Evolutionary conservation across 192 early-diverging fungal genomes (phyloP).

Genomic region (Linnemannia elongata): DNA sequence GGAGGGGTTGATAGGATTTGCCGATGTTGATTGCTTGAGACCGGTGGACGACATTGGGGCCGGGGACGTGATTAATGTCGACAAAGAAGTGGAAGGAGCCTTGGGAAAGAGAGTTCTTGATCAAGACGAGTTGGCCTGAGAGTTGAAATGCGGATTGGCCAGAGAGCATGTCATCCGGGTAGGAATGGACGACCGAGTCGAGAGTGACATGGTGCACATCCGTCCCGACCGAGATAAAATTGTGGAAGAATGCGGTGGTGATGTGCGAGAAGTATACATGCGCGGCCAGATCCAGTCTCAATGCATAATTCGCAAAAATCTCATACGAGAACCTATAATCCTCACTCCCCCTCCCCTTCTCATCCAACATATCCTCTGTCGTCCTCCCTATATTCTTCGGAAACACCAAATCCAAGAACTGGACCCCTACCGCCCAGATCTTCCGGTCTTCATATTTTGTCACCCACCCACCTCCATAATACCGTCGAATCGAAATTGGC

Average conservation of each 20-base stretch:
- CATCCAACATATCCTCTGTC: constrained; percentile 49
- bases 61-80: constrained; percentile 58
- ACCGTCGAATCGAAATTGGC: constrained; percentile 47
- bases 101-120: constrained; percentile 56
- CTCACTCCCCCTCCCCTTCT: constrained; percentile 52
- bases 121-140: constrained; percentile 58
- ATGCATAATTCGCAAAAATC: constrained; percentile 61
- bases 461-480: constrained; percentile 59
- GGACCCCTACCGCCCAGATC: constrained; percentile 49
- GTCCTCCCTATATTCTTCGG: constrained; percentile 47
- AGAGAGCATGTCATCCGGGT: constrained; percentile 50
- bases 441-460: constrained; percentile 52
- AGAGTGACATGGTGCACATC: constrained; percentile 53
- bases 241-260: constrained; percentile 58
- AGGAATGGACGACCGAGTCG: constrained; percentile 47
- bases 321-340: constrained; percentile 63
- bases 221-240: constrained; percentile 53
- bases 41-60: constrained; percentile 61
- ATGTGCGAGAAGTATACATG: constrained; percentile 58
- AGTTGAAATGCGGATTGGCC: constrained; percentile 67
- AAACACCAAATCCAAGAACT: constrained; percentile 55
- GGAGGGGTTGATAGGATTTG: constrained; percentile 34
- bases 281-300: constrained; percentile 49
- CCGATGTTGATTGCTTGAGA: constrained; percentile 24
- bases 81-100: constrained; percentile 60